A percentile compares a stretch with the other conserved stretches of the same genome.
Conservation (phyloP, 306 rosid genomes). For the Carpinus fangiana region DNA sequence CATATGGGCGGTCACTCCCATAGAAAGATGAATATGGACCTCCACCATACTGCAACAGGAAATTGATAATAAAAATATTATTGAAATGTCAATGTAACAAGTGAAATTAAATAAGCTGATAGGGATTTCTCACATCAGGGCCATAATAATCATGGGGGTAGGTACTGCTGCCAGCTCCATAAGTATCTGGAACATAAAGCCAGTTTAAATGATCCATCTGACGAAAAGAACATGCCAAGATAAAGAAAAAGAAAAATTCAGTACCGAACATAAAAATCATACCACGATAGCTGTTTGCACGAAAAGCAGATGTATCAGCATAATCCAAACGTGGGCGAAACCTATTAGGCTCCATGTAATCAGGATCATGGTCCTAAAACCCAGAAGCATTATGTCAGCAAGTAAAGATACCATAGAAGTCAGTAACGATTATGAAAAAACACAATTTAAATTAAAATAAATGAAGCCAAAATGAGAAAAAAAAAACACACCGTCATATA, state of each 20-base stretch:
- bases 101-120: constrained; percentile 22
- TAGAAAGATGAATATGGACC: constrained; percentile 54
- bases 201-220: constrained; percentile 3
- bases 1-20: constrained; percentile 46
- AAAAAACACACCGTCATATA: constrained; percentile 58
- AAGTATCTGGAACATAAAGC: constrained; percentile 42
- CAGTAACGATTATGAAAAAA: constrained; percentile 7
- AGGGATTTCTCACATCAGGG: constrained; percentile 57
- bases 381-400: constrained; percentile 16
- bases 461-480: neutral
- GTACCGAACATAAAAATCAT: constrained; percentile 5
- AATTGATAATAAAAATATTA: constrained; percentile 28
- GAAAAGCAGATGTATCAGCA: constrained; percentile 53
- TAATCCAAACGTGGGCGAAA: constrained; percentile 68
- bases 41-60: constrained; percentile 53
- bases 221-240: neutral
- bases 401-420: constrained; percentile 10
- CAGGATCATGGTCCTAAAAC: constrained; percentile 67
- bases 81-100: neutral
- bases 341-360: constrained; percentile 57
- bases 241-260: neutral
- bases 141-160: constrained; percentile 55
- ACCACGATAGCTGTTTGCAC: constrained; percentile 53
- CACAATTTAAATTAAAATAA: constrained; percentile 1
- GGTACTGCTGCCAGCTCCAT: constrained; percentile 50